phyloP scores from a whole-genome alignment of 2,329 filamentous ascomycete species.

The Shiraia bambusicola region DNA sequence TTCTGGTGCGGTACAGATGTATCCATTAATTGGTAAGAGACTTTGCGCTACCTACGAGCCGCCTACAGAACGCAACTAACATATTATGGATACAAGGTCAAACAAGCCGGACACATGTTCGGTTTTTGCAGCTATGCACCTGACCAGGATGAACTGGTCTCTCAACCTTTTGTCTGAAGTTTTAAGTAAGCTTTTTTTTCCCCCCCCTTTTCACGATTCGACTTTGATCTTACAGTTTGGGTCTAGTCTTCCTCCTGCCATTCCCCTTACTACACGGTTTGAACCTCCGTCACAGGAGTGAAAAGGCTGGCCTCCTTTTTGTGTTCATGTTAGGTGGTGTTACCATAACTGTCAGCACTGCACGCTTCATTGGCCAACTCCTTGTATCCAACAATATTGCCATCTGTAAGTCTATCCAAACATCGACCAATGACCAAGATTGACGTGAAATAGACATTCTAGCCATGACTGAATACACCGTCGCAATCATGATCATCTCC shows the following conservation, averaged over 20 bases:
- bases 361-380: conserved; percentile 3
- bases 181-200: conserved; percentile 2
- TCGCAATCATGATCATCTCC: conserved; percentile 7
- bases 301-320: conserved; percentile 3
- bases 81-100: background rate
- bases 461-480: conserved; percentile 6
- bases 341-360: conserved; percentile 5
- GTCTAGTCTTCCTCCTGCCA: conserved; percentile 4
- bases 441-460: conserved; percentile 5
- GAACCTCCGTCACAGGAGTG: conserved; percentile 1
- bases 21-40: conserved; percentile 6
- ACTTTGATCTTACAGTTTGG: background rate
- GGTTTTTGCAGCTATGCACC: conserved; percentile 4
- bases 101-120: background rate
- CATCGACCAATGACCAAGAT: background rate
- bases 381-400: conserved; percentile 5
- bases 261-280: conserved; percentile 1
- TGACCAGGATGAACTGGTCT: conserved; percentile 9
- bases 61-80: background rate
- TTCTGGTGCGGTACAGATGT: conserved; percentile 11
- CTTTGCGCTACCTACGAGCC: background rate
- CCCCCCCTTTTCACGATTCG: too few species aligned
- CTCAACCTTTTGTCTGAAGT: conserved; percentile 10
- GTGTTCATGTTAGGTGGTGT: conserved; percentile 5
- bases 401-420: background rate